Base-by-base conservation (phyloP, 345 rosid genomes). In the Populus davidiana region DNA sequence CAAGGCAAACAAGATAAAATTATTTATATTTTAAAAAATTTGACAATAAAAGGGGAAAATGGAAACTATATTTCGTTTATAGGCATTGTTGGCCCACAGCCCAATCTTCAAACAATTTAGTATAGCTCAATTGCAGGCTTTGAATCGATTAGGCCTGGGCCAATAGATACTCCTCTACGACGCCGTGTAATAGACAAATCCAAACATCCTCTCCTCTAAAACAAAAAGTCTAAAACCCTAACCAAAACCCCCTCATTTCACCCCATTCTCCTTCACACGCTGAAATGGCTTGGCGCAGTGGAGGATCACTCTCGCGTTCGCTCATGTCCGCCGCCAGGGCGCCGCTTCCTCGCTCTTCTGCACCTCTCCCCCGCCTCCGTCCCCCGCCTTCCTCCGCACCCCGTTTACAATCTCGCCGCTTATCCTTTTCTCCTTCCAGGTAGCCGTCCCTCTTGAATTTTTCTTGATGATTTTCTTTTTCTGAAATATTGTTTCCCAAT, bases 301-400 rank as follows among this genome's bases (percentile, higher is more conserved):
- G 80, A 67, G 85, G 87, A 70, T 85, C 93, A 5, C 70, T 89
- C 73, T 82, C 93, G 0, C 89, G 92, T 11, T 76, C 84, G 69
- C 85, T 87, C 33, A 69, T 85, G 31, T 83, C 86, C 29, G 67
- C 87, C 23, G 90, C 94, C 20, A 89, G 98, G 84, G 78, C 86
- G 39, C 86, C 97, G 8, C 82, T 88, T 36, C 86, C 89, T 66
- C 91, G 92, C 39, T 83, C 94, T 18, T 83, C 90, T 6, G 78
- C 89, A 14, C 74, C 88, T 16, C 77, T 91, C 25, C 88, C 96
- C 65, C 96, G 96, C 59, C 74, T 92, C 88, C 94, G 96, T 35
- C 90, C 92, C 27, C 76, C 90, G 20, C 79, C 90, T 39, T 64
- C 83, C 69, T 77, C 90, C 70, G 47, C 89, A 6, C 85, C 93